A percentile compares a stretch with the other conserved stretches of the same genome.
These are phyloP conservation scores for Penicillium manginii DNA, from an alignment of 495 filamentous ascomycete species.

Conservation along the genomic window DNA sequence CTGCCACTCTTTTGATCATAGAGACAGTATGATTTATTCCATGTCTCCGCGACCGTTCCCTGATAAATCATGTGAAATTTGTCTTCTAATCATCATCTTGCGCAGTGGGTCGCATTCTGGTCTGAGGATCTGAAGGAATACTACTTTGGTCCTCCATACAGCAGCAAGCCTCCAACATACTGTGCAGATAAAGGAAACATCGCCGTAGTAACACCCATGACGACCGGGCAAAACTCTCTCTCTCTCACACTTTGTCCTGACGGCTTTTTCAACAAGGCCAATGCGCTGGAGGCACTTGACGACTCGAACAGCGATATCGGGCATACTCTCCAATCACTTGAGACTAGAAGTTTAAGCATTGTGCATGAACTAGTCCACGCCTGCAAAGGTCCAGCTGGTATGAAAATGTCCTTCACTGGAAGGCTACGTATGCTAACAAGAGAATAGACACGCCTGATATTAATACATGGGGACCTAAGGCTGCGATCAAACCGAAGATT, in stretches of 20 bases:
- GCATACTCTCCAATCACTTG: background rate
- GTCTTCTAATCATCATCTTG: background rate
- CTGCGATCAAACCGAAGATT: background rate
- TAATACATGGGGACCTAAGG: background rate
- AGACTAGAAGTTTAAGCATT: background rate
- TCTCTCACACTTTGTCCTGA: background rate
- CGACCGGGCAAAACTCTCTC: background rate
- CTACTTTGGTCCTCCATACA: background rate
- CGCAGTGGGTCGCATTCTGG: background rate
- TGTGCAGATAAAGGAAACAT: background rate
- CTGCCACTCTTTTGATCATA: background rate
- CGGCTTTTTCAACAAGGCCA: background rate
- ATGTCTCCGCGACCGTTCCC: too few species aligned
- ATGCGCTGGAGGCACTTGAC: background rate
- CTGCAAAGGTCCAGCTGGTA: background rate
- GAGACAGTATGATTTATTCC: background rate
- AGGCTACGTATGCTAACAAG: background rate
- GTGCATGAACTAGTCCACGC: background rate
- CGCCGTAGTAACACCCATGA: background rate
- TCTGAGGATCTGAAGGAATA: background rate
- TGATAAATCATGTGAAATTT: too few species aligned
- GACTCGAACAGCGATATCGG: background rate
- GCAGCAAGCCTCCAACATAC: background rate
- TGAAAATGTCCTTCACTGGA: background rate
- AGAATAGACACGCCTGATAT: background rate